Evolutionary conservation across 2,329 filamentous ascomycete genomes (phyloP).

Genomic region (Pseudopithomyces maydicus): DNA sequence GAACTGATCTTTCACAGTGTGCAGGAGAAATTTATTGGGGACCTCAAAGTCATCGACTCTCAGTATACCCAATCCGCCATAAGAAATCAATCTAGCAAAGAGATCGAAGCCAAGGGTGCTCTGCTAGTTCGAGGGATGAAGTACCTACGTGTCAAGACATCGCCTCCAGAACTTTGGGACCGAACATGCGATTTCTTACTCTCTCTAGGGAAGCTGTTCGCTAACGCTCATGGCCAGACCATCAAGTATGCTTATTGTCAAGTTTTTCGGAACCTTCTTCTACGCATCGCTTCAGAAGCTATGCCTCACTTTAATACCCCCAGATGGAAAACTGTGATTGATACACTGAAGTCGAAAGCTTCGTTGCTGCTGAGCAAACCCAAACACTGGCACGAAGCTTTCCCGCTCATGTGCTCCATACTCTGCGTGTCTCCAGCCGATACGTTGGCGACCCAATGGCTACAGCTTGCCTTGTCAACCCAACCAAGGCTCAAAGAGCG

Average conservation of each 20-base stretch:
- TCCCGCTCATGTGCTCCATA: slow-evolving; percentile 84
- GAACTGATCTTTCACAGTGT: slow-evolving; percentile 87
- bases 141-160: slow-evolving; percentile 77
- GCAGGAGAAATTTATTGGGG: slow-evolving; percentile 77
- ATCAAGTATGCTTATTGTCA: slow-evolving; percentile 96
- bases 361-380: slow-evolving; percentile 88
- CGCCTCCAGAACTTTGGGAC: slow-evolving; percentile 77
- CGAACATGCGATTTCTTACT: slow-evolving; percentile 89
- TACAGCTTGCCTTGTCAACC: slow-evolving; percentile 76
- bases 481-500: slow-evolving; percentile 86
- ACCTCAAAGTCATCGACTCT: slow-evolving; percentile 78
- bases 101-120: slow-evolving; percentile 81
- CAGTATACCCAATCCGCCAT: slow-evolving; percentile 77
- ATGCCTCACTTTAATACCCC: slow-evolving; percentile 76
- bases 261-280: slow-evolving; percentile 81
- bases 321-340: slow-evolving; percentile 86
- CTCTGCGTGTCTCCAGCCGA: slow-evolving; percentile 88
- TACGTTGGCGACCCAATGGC: slow-evolving; percentile 83
- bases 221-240: slow-evolving; percentile 81
- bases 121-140: slow-evolving; percentile 91
- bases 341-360: slow-evolving; percentile 76
- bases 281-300: slow-evolving; percentile 84
- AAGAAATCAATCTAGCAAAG: slow-evolving; percentile 70
- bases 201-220: slow-evolving; percentile 79
- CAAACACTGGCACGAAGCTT: slow-evolving; percentile 87